Conservation (phyloP, 495 filamentous ascomycete species). For the Cercophora samala region DNA sequence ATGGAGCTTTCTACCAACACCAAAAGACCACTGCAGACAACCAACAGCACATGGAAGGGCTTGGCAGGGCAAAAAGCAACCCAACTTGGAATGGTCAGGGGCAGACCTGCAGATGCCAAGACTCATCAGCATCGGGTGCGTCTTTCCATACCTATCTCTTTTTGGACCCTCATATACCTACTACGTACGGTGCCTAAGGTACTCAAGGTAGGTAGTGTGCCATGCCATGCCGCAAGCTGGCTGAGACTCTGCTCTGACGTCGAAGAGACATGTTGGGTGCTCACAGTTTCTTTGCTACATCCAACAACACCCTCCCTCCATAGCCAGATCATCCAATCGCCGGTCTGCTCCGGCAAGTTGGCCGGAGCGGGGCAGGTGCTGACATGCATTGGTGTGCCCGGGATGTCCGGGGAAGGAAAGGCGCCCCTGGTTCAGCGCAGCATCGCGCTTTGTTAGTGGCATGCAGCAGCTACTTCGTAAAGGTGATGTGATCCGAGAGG, state of each 20-base stretch:
- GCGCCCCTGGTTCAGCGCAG: conserved; percentile 6
- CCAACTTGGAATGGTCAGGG: background rate
- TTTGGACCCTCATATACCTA: no score
- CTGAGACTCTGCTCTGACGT: background rate
- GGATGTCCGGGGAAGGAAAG: conserved; percentile 2
- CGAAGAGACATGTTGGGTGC: background rate
- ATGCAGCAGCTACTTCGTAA: background rate
- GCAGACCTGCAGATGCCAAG: background rate
- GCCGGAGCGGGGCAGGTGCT: conserved; percentile 8
- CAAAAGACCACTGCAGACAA: background rate
- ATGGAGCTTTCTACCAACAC: background rate
- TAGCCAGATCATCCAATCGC: background rate
- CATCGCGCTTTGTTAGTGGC: conserved; percentile 11
- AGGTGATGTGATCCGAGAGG: background rate
- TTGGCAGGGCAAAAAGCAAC: background rate
- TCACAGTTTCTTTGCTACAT: background rate
- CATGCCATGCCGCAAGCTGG: background rate
- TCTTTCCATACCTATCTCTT: background rate
- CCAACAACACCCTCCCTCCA: background rate
- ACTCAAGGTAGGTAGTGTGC: no score
- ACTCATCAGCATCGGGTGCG: background rate
- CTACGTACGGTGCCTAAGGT: no score
- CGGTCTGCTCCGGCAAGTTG: background rate
- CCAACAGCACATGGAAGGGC: background rate
- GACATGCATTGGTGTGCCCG: background rate